Evolutionary conservation across 2,329 filamentous ascomycete genomes (phyloP), one percentile per base, ranked within the genome.

Genomic region (Diaporthe citri): DNA sequence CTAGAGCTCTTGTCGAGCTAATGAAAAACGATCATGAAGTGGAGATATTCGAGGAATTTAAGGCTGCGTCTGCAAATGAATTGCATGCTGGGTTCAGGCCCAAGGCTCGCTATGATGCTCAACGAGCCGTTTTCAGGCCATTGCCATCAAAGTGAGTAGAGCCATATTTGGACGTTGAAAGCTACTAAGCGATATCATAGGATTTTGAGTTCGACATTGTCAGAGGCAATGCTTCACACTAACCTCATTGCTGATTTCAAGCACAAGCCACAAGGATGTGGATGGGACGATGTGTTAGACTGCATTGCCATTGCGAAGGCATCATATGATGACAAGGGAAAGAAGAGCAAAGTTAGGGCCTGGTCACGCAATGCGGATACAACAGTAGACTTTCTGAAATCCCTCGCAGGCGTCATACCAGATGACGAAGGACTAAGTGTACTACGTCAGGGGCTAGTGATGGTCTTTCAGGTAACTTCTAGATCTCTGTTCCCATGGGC

Each of bases 361-460:
- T 72, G 56, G 43, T 25, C 56, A 10, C 48, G 70, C 5, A 17
- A 60, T 5, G 36, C 22, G 36, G 20, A 6, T 39, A 20, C 57
- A 25, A 36, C n/a, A 3, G 56, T 43, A 25, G 56, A 25, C 8
- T 8, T 22, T 55, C 28, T 72, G 9, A n/a, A 55, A 4, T 72
- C 34, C 1, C 57, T 72, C 1, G 31, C 56, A 34, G n/a, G 71
- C 25, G 34, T 72, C 31, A 72, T 72, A 55, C 57, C 71, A 9
- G 71, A 72, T 10, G 71, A 72, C 3, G 22, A 72, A 10, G 71
- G 71, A 31, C 12, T 72, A 15, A 36, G 71, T 62, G 46, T 56
- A 25, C n/a, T 72, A 9, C 71, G 71, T 3, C 56, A 62, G 17
- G 71, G 57, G 17, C 43, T 72, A 4, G 31, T 66, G 8, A 28